Percentiles rank a stretch among this genome's conserved stretches.
These are phyloP conservation scores for Umbelopsis sp. DNA, from an alignment of 371 early-diverging fungal genomes.

Conservation along the genomic window DNA sequence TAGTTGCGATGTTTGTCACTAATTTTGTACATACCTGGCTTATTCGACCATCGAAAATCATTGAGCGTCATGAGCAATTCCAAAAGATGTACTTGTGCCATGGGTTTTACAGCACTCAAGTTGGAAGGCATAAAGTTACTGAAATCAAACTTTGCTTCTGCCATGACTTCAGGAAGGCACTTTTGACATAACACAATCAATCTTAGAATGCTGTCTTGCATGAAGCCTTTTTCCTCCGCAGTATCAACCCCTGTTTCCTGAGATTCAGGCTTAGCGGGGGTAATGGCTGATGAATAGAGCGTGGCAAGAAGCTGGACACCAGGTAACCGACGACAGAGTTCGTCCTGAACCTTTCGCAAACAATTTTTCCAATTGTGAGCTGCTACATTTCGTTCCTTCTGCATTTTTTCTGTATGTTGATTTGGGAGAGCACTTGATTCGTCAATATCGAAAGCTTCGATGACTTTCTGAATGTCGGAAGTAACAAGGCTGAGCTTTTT, in stretches of 20 bases:
- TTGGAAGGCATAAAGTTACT: slow-evolving; percentile 77
- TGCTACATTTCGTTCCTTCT: slow-evolving; percentile 16
- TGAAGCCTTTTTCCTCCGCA: slow-evolving; percentile 47
- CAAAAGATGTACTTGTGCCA: slow-evolving; percentile 61
- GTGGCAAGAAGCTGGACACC: slow-evolving; percentile 72
- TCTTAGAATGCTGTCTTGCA: slow-evolving; percentile 58
- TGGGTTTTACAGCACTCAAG: slow-evolving; percentile 56
- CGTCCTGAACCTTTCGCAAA: slow-evolving; percentile 49
- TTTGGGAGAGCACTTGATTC: slow-evolving; percentile 1
- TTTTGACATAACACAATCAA: slow-evolving; percentile 72
- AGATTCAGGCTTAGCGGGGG: slow-evolving; percentile 35
- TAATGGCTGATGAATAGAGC: slow-evolving; percentile 46
- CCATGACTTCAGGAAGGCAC: slow-evolving; percentile 65
- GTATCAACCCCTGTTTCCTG: slow-evolving; percentile 29
- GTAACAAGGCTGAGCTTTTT: slow-evolving; percentile 64
- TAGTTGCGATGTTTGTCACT: background rate
- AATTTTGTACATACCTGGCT: slow-evolving; percentile 46
- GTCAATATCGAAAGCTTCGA: slow-evolving; percentile 30
- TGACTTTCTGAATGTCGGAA: slow-evolving; percentile 35
- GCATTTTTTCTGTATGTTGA: background rate
- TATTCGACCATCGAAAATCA: slow-evolving; percentile 72
- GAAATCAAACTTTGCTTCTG: slow-evolving; percentile 74
- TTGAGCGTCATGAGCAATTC: slow-evolving; percentile 61
- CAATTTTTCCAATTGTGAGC: slow-evolving; percentile 40
- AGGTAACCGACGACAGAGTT: slow-evolving; percentile 72